phyloP scores from a whole-genome alignment of 495 filamentous ascomycete species.

The Aspergillus carlsbadensis region DNA sequence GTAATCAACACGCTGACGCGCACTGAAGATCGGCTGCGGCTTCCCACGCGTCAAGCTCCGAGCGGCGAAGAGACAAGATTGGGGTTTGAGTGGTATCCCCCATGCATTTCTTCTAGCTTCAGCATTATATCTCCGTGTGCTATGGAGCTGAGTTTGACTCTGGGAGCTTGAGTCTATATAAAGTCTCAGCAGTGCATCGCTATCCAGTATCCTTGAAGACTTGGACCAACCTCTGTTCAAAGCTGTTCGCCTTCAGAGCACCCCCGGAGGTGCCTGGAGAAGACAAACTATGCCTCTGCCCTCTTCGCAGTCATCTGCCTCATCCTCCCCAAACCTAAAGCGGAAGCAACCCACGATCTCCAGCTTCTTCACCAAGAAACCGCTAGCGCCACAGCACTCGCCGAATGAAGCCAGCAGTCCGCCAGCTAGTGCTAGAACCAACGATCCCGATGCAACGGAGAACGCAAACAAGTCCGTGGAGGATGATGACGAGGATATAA shows the following conservation, averaged over 20 bases:
- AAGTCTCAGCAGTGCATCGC: neutral
- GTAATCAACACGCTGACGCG: constrained; percentile 21
- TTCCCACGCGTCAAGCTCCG: constrained; percentile 29
- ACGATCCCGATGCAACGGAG: constrained; percentile 18
- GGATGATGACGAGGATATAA: constrained; percentile 43
- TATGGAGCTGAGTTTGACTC: neutral
- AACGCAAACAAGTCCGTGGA: constrained; percentile 19
- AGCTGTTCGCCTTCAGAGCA: neutral
- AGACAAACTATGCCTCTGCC: constrained; percentile 31
- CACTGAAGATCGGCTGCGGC: constrained; percentile 12
- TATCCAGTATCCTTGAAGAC: neutral
- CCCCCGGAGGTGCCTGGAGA: neutral
- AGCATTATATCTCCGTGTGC: neutral
- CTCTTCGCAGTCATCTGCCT: constrained; percentile 40
- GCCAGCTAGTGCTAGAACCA: neutral
- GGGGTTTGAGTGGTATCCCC: neutral
- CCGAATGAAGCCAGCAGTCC: constrained; percentile 14
- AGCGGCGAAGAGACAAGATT: neutral
- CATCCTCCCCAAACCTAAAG: constrained; percentile 39
- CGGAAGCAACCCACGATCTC: constrained; percentile 80
- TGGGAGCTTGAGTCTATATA: neutral
- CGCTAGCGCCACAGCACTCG: constrained; percentile 28
- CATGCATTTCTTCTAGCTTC: neutral
- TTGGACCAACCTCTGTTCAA: neutral
- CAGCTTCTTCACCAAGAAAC: constrained; percentile 77